Conservation (phyloP, 2,329 filamentous ascomycete species). For the Fusarium falciforme region DNA sequence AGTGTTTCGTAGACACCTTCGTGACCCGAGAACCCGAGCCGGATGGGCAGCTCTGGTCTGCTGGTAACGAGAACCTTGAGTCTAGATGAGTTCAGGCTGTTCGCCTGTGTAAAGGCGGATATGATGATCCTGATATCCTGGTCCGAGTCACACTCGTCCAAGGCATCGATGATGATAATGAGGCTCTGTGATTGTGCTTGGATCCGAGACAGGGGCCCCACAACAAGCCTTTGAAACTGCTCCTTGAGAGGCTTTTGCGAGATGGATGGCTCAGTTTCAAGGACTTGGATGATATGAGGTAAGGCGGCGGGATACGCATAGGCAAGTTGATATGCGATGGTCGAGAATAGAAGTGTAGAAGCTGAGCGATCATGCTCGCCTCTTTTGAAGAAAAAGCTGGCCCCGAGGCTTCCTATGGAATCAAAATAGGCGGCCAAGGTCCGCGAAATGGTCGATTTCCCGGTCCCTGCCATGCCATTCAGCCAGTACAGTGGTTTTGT, state of each 20-base stretch:
- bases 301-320: not conserved
- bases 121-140: not conserved
- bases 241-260: not conserved
- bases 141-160: not conserved
- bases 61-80: not conserved
- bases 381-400: not conserved
- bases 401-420: not conserved
- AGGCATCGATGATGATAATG: not conserved
- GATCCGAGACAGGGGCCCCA: not conserved
- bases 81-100: not conserved
- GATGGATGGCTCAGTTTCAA: not conserved
- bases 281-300: not conserved
- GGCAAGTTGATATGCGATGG: not conserved
- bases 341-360: not conserved
- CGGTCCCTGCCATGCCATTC: not conserved
- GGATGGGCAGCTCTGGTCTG: not conserved
- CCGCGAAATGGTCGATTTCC: not conserved
- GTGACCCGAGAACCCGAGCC: not conserved
- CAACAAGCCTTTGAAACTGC: not conserved
- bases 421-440: not conserved
- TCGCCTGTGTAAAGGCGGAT: not conserved
- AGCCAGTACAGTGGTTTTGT: not conserved
- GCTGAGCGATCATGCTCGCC: not conserved
- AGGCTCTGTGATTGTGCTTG: not conserved
- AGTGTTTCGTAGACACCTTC: not conserved